Percentiles rank a stretch among this genome's conserved stretches.
These are phyloP conservation scores for Picea engelmannii DNA, from an alignment of 83 land plant genomes.

Conservation along the genomic window DNA sequence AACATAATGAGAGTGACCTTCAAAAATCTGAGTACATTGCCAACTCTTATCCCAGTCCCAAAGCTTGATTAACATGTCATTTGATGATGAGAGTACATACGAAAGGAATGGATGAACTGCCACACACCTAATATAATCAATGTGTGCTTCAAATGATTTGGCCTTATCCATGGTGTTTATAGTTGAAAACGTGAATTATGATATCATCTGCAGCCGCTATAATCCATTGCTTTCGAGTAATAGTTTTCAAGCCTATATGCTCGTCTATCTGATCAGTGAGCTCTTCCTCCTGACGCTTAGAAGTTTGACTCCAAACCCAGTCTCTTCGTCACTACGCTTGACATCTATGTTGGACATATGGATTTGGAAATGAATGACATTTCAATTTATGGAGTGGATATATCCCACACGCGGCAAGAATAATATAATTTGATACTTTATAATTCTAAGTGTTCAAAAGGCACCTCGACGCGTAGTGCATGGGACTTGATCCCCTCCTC, in stretches of 20 bases:
- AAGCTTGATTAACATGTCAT: slow-evolving; percentile 56
- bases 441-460: too few relatives aligned
- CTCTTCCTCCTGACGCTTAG: too few relatives aligned
- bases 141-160: slow-evolving; percentile 50
- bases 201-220: slow-evolving; percentile 99
- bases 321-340: too few relatives aligned
- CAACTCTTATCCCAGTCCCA: slow-evolving; percentile 64
- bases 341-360: too few relatives aligned
- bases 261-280: too few relatives aligned
- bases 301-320: too few relatives aligned
- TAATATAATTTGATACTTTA: too few relatives aligned
- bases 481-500: too few relatives aligned
- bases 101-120: slow-evolving; percentile 49
- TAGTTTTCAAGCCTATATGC: not conserved
- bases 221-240: slow-evolving; percentile 95
- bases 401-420: too few relatives aligned
- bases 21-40: slow-evolving; percentile 50
- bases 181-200: slow-evolving; percentile 96
- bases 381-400: too few relatives aligned
- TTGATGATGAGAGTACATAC: slow-evolving; percentile 49
- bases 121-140: slow-evolving; percentile 46
- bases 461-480: too few relatives aligned
- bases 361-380: too few relatives aligned
- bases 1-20: slow-evolving; percentile 52
- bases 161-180: slow-evolving; percentile 82